Conservation (phyloP, 768 basidiomycete species). For the Rhodosporidiobolus sp. region DNA sequence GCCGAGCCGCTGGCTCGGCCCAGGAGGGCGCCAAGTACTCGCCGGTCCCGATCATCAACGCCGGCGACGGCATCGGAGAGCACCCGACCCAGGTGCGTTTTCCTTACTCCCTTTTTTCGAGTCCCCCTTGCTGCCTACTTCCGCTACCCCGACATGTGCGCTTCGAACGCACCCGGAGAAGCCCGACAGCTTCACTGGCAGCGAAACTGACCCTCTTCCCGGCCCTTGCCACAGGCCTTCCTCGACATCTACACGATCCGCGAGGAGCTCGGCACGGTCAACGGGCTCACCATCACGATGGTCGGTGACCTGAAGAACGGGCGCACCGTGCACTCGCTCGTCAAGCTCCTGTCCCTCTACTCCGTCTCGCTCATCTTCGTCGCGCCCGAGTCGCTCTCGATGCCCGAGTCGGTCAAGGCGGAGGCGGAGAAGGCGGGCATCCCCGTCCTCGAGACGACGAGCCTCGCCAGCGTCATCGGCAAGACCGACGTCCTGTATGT, state of each 20-base stretch:
- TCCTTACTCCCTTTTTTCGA: no score
- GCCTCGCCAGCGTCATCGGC: conserved; percentile 82
- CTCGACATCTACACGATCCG: conserved; percentile 77
- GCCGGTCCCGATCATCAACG: conserved; percentile 91
- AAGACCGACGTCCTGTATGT: conserved; percentile 97
- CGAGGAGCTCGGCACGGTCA: conserved; percentile 95
- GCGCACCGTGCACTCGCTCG: conserved; percentile 95
- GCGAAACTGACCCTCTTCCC: conserved; percentile 1
- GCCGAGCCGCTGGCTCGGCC: conserved; percentile 74
- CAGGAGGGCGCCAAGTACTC: conserved; percentile 94
- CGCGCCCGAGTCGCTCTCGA: conserved; percentile 75
- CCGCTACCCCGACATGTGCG: no score
- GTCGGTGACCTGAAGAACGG: conserved; percentile 98
- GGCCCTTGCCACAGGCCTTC: conserved; percentile 45
- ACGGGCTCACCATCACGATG: conserved; percentile 75
- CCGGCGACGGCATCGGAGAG: conserved; percentile 94
- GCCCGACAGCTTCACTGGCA: no score
- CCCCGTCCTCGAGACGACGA: conserved; percentile 72
- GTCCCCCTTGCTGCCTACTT: not conserved
- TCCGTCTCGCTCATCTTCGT: conserved; percentile 94
- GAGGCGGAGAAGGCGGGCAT: conserved; percentile 81
- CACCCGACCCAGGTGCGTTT: conserved; percentile 84
- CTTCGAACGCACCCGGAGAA: no score
- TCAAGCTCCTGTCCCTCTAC: conserved; percentile 85
- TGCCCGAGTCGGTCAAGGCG: conserved; percentile 80